These are phyloP conservation scores for Boletus edulis DNA, from an alignment of 768 basidiomycete genomes.

Conservation along the genomic window DNA sequence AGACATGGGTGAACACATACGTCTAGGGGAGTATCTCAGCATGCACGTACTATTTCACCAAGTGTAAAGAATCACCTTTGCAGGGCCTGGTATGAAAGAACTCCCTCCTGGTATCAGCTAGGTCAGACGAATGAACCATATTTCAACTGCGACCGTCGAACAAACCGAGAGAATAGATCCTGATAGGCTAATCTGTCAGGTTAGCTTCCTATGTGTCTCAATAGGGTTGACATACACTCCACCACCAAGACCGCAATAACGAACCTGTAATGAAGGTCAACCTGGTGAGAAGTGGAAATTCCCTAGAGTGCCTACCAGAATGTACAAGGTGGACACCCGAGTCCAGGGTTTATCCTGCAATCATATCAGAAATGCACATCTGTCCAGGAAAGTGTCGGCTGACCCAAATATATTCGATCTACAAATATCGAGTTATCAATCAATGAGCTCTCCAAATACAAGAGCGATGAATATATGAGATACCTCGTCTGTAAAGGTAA, in stretches of 20 bases:
- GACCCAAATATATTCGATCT: not conserved
- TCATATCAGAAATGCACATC: not conserved
- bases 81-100: conserved; percentile 4
- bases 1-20: not conserved
- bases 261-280: not conserved
- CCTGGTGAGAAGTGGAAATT: too few relatives aligned
- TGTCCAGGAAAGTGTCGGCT: not conserved
- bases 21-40: not conserved
- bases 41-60: not conserved
- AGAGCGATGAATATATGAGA: not conserved
- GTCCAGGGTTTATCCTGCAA: conserved; percentile 5
- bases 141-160: not conserved
- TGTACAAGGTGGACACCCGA: not conserved
- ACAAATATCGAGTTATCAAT: not conserved
- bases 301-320: not conserved
- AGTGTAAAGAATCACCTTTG: not conserved
- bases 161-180: not conserved
- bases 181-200: not conserved
- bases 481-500: conserved; percentile 10
- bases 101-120: conserved; percentile 1
- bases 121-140: not conserved
- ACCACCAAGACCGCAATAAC: conserved; percentile 3
- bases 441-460: not conserved
- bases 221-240: not conserved
- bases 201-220: not conserved